Evolutionary conservation across 805 yeast species (phyloP).

Genomic region (Saturnispora halmiae): DNA sequence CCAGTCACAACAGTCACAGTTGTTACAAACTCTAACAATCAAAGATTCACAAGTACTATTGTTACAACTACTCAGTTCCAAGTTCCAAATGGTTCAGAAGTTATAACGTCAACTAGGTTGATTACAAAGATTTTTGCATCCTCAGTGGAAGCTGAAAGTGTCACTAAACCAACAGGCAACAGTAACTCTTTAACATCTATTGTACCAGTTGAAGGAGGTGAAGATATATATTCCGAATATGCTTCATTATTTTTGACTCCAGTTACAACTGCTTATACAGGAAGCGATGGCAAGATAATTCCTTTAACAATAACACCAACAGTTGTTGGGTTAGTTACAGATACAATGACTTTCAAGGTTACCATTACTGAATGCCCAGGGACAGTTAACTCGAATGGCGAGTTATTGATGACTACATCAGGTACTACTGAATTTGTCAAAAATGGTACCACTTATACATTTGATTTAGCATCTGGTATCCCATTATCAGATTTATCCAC

Average conservation of each 20-base stretch:
- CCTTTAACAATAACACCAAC: constrained; percentile 1
- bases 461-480: background rate
- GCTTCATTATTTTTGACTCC: background rate
- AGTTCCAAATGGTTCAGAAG: background rate
- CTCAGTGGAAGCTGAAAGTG: background rate
- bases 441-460: constrained; percentile 1
- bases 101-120: background rate
- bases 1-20: background rate
- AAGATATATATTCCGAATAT: constrained; percentile 3
- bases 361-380: background rate
- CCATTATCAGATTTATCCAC: background rate
- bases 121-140: constrained; percentile 3
- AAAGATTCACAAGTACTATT: background rate
- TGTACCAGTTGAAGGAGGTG: constrained; percentile 4
- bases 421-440: constrained; percentile 5
- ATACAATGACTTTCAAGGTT: background rate
- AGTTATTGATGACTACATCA: background rate
- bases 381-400: background rate
- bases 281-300: background rate
- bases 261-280: background rate
- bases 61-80: background rate
- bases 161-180: background rate
- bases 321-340: constrained; percentile 1
- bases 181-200: background rate
- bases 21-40: background rate